Base-by-base conservation (phyloP, 768 basidiomycete genomes). In the Mycena kentingensis region DNA sequence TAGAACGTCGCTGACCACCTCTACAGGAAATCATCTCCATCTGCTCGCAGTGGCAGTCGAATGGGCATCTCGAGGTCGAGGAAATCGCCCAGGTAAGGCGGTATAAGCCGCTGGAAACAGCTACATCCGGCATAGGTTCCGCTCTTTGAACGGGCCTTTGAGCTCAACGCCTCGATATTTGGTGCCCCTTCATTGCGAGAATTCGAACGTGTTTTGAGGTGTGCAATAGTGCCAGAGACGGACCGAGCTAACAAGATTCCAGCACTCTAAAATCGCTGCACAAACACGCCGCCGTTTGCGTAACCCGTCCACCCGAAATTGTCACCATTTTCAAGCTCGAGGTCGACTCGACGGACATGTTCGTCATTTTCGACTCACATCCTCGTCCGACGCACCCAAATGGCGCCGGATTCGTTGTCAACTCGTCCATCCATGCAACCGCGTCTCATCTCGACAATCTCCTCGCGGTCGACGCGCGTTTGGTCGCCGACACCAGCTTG, bases 231-330 rank as follows among this genome's bases (percentile, higher is more conserved):
- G 6, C 55, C 45, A 18, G 32, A 3, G 31, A 10, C 45, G 1
- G 12, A 13, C 25, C 26, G 16, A 47, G 29, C 38, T 29, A 8
- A n/a, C 18, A 16, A 12, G 7, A 38, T 46, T 53, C 4, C 42
- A 74, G 70, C 37, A 55, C 50, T 37, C 53, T 58, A 26, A 60
- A 76, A 64, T 65, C 63, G 49, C 19, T 49, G 28, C 11, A 60
- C 49, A 38, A 60, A 19, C 26, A 66, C 53, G 51, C 74, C 38
- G 77, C 77, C 47, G 71, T 70, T 29, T 73, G 87, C 45, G 81
- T 88, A 54, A 88, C 87, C 0, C 83, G 85, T 19, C 84, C 87
- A 29, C 86, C 87, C 0, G 87, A 88, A 62, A 87, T 88, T 46
- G 65, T 88, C 12, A 73, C 78, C 16, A 80, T 83, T 61, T 61